Conservation (phyloP, 2,329 filamentous ascomycete species). For the Pezicula carpinea region DNA sequence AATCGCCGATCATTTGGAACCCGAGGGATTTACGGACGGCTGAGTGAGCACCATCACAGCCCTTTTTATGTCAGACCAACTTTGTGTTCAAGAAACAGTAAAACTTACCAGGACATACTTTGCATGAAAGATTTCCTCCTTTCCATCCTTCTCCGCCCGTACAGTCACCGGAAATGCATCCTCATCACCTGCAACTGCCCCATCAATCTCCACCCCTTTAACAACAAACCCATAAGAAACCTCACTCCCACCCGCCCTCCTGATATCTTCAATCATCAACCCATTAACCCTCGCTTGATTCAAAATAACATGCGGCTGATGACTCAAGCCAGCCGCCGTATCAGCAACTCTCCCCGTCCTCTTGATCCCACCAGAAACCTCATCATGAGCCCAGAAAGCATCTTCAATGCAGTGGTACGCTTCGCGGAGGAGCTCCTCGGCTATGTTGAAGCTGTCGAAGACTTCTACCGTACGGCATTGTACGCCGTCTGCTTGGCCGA, state of each 20-base stretch:
- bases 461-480: constrained; percentile 58
- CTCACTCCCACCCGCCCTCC: constrained; percentile 43
- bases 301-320: constrained; percentile 61
- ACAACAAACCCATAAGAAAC: constrained; percentile 59
- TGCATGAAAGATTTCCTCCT: constrained; percentile 40
- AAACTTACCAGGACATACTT: constrained; percentile 23
- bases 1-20: constrained; percentile 53
- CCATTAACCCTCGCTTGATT: constrained; percentile 68
- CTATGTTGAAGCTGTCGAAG: constrained; percentile 54
- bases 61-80: constrained; percentile 54
- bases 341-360: constrained; percentile 58
- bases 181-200: constrained; percentile 39
- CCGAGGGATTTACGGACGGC: constrained; percentile 37
- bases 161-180: constrained; percentile 57
- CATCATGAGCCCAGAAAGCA: constrained; percentile 53
- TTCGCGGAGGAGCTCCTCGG: constrained; percentile 58
- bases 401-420: constrained; percentile 64
- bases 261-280: constrained; percentile 58
- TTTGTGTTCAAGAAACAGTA: constrained; percentile 40
- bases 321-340: constrained; percentile 54
- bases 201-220: constrained; percentile 48
- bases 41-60: constrained; percentile 48
- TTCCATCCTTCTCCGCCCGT: constrained; percentile 47
- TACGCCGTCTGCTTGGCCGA: constrained; percentile 60
- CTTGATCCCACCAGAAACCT: constrained; percentile 47